Conservation (phyloP, 139 green algal genomes). For the Closterium sp. region DNA sequence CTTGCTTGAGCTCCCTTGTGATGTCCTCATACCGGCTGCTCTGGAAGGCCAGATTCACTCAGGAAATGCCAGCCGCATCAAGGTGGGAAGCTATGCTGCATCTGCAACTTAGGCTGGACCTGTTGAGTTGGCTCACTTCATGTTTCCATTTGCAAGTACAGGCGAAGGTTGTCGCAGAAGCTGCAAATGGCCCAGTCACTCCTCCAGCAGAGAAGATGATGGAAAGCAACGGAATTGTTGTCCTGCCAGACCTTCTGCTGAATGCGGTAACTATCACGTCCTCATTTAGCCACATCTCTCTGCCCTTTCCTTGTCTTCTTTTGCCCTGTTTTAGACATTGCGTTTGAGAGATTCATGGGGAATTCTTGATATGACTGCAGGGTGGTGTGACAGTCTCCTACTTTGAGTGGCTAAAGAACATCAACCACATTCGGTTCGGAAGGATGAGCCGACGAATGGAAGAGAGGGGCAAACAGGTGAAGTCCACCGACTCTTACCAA, state of each 20-base stretch:
- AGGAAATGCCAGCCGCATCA: constrained; percentile 44
- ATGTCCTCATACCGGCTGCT: constrained; percentile 55
- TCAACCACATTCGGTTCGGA: constrained; percentile 53
- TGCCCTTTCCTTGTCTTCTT: background rate
- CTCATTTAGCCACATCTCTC: too few relatives aligned
- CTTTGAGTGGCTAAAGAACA: constrained; percentile 60
- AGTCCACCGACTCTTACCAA: background rate
- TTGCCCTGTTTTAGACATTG: background rate
- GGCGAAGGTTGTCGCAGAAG: constrained; percentile 57
- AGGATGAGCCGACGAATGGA: constrained; percentile 54
- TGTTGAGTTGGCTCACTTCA: too few relatives aligned
- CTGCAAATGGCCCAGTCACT: constrained; percentile 56
- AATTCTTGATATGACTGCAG: background rate
- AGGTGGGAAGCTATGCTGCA: constrained; percentile 11
- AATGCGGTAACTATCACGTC: constrained; percentile 38
- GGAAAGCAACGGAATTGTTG: constrained; percentile 43
- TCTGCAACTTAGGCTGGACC: too few relatives aligned
- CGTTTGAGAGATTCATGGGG: background rate
- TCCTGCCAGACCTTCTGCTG: constrained; percentile 56
- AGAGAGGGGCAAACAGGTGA: constrained; percentile 46
- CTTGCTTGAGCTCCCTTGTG: constrained; percentile 52
- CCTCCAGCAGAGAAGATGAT: constrained; percentile 55
- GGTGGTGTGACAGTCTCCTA: constrained; percentile 59
- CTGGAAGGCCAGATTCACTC: constrained; percentile 53
- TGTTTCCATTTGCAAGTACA: background rate